phyloP scores from a whole-genome alignment of 1,284 basidiomycete species.

The Ganoderma lingzhi region DNA sequence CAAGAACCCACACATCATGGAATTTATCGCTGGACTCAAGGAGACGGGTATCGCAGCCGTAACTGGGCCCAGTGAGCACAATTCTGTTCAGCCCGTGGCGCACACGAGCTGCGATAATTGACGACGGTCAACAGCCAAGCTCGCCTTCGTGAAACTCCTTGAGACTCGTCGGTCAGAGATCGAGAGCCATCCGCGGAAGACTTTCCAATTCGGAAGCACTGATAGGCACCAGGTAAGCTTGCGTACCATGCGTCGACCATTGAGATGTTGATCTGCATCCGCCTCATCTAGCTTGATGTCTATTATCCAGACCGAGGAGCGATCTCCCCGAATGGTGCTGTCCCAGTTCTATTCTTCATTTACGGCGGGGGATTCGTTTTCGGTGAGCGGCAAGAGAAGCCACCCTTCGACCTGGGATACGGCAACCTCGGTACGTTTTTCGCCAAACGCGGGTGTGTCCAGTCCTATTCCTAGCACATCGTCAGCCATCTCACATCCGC shows the following conservation, averaged over 20 bases:
- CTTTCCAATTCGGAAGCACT: constrained; percentile 61
- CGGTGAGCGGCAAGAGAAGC: constrained; percentile 54
- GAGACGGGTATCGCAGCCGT: constrained; percentile 20
- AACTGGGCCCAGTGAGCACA: constrained; percentile 24
- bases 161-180: constrained; percentile 51
- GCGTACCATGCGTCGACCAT: neutral
- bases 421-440: constrained; percentile 65
- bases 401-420: constrained; percentile 59
- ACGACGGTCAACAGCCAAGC: constrained; percentile 26
- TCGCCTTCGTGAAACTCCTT: constrained; percentile 54
- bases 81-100: neutral
- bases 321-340: constrained; percentile 37
- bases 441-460: constrained; percentile 53
- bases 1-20: constrained; percentile 10
- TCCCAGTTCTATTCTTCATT: constrained; percentile 66
- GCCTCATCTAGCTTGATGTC: constrained; percentile 54
- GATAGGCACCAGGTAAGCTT: constrained; percentile 60
- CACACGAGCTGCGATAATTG: neutral
- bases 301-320: constrained; percentile 57
- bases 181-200: constrained; percentile 50
- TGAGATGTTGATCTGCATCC: neutral
- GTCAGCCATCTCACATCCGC: constrained; percentile 25
- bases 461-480: neutral
- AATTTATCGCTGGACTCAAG: constrained; percentile 16
- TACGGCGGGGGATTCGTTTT: constrained; percentile 70